Conservation (phyloP, 345 rosid genomes). For the Cardamine resedifolia region DNA sequence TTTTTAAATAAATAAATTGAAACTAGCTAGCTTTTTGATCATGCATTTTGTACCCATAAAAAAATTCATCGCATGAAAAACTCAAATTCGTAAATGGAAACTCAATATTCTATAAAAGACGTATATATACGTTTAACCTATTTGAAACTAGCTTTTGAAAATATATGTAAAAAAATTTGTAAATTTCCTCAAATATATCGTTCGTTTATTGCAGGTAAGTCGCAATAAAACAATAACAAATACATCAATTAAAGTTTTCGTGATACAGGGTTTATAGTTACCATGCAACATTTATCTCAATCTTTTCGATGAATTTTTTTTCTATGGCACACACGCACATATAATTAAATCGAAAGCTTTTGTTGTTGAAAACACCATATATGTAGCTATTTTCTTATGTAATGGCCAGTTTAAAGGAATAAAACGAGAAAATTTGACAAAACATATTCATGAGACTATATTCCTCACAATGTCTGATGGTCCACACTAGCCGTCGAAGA, state of each 20-base stretch:
- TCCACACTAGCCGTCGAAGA: conserved; percentile 38
- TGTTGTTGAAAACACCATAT: neutral
- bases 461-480: conserved; percentile 2
- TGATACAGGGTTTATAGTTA: conserved; percentile 20
- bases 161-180: neutral
- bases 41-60: neutral
- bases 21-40: neutral
- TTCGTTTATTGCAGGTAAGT: neutral
- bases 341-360: neutral
- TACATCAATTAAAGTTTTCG: neutral
- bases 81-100: neutral
- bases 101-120: neutral
- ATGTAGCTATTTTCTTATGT: neutral
- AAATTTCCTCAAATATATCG: neutral
- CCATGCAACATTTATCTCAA: neutral
- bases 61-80: neutral
- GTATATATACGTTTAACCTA: neutral
- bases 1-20: no score
- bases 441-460: neutral
- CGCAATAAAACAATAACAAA: neutral
- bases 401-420: neutral
- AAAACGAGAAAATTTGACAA: neutral
- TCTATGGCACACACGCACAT: neutral
- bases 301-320: neutral
- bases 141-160: neutral